phyloP scores from a whole-genome alignment of 352 stramenopile species.

The Peronosclerospora sorghi region DNA sequence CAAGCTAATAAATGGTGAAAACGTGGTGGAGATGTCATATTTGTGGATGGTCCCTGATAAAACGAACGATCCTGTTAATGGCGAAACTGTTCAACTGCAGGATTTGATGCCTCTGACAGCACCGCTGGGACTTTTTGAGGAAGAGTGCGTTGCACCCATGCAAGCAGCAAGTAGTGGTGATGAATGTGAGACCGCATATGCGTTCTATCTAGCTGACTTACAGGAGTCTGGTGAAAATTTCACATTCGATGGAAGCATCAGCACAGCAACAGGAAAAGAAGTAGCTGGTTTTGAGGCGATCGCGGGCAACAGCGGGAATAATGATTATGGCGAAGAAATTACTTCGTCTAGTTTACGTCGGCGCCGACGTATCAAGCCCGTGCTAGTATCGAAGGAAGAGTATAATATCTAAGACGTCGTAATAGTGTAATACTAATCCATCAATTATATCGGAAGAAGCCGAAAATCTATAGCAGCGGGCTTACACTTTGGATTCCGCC shows the following conservation, averaged over 20 bases:
- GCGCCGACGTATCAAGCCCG: conserved; percentile 42
- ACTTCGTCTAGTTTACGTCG: conserved; percentile 22
- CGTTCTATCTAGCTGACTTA: conserved; percentile 18
- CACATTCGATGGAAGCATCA: conserved; percentile 30
- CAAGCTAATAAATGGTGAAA: conserved; percentile 47
- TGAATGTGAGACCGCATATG: conserved; percentile 11
- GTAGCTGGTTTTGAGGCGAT: conserved; percentile 9
- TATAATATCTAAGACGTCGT: conserved; percentile 36
- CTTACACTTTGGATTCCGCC: conserved; percentile 21
- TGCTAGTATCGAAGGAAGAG: conserved; percentile 40
- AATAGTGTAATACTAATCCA: conserved; percentile 4
- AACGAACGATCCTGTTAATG: neutral
- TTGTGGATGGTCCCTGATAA: conserved; percentile 24
- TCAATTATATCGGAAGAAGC: conserved; percentile 13
- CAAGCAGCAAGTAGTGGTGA: conserved; percentile 12
- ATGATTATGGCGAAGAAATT: conserved; percentile 14
- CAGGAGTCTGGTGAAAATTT: conserved; percentile 34
- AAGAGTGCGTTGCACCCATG: conserved; percentile 8
- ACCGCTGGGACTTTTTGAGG: conserved; percentile 17
- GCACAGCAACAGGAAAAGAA: conserved; percentile 10
- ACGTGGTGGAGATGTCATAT: conserved; percentile 67
- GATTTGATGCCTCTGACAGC: conserved; percentile 14
- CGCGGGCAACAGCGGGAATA: conserved; percentile 12
- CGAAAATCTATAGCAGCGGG: conserved; percentile 10
- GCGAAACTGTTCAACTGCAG: conserved; percentile 7